Base-by-base conservation (phyloP, 2,329 filamentous ascomycete genomes). In the Fusarium aywerte region DNA sequence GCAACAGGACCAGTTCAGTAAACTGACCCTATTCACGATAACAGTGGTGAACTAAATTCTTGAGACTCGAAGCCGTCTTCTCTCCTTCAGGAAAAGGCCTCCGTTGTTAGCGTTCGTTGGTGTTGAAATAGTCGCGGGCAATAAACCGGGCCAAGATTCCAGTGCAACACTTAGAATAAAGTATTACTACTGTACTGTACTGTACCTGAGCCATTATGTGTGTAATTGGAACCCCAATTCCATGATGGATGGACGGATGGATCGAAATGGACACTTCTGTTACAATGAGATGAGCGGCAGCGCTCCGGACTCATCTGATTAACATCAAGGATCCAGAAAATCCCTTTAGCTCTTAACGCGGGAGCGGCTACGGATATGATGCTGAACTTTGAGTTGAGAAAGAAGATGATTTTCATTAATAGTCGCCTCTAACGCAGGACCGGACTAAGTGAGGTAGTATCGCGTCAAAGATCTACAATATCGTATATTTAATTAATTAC, bases 281-380 rank as follows among this genome's bases (percentile, higher is more conserved):
- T 58, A 40, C 43, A 18, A 27, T 42, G 23, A 11, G 40, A 43
- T 43, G 25, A 43, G 40, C 7, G 8, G 27, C 50, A 12, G 15
- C 44, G 43, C 35, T 59, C 39, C 39, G 47, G 58, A 23, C 29
- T 43, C 40, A 29, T 43, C 38, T 63, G 64, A 67, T 67, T 67
- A 44, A 54, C 64, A 53, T 16, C 64, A 53, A 67, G 64, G 64
- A 51, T 62, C 16, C 13, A 20, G 58, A 42, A 61, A 62, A 62
- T 55, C 58, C 11, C 11, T 31, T 25, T 49, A 49, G 45, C 13
- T 49, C 23, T 27, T 38, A 4, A 15, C 15, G 15, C 15, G 18
- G 25, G 20, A 39, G 13, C 29, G 25, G 35, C 20, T 61, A 20
- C 4, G 13, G 13, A 5, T 12, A 36, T 35, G 33, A 38, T 63